Base-by-base conservation (phyloP, 192 early-diverging fungal genomes). In the Coemansia sp. region DNA sequence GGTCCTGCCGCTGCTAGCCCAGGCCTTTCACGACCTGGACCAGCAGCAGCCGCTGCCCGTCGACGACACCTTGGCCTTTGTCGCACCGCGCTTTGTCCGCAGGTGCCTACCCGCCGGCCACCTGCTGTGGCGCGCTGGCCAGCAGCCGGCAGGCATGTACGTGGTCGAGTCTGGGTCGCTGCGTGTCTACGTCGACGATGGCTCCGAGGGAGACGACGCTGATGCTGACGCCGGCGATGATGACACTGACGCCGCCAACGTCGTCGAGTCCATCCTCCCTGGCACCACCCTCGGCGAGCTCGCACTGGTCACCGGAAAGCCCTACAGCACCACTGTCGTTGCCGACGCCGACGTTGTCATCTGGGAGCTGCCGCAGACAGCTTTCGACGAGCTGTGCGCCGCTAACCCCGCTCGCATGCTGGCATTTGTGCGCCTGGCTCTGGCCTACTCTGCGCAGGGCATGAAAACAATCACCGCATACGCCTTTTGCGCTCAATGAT, bases 251-350 rank as follows among this genome's bases (percentile, higher is more conserved):
- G 54, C 54, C 30, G 54, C 14, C 29, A 29, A n/a, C 54, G 4
- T 56, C 45, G 86, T 91, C 3, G 93, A 96, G 80, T 93, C 91
- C 18, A 89, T 96, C 36, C 74, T 99, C 33, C 92, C 95, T 0
- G 95, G 95, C n/a, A 93, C 92, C 8, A 88, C 94, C 63, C 87
- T 93, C 18, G 96, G 96, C 10, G 94, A 96, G 75, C 80, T 96
- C 31, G 87, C 92, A 18, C 74, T 98, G 51, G 92, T 94, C 52
- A 85, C 88, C 2, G 75, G 77, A 7, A 68, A 78, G 52, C 49
- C 72, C 31, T 83, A 89, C 28, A 77, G 81, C 20, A 83, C 84
- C n/a, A 85, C 87, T 0, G 66, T 93, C 30, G 69, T 92, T 7
- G 85, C 87, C 0, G 87, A 90, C 29, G 77, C 75, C 36, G 88